Evolutionary conservation across 768 basidiomycete genomes (phyloP).

Genomic region (Leccinum imitatum): DNA sequence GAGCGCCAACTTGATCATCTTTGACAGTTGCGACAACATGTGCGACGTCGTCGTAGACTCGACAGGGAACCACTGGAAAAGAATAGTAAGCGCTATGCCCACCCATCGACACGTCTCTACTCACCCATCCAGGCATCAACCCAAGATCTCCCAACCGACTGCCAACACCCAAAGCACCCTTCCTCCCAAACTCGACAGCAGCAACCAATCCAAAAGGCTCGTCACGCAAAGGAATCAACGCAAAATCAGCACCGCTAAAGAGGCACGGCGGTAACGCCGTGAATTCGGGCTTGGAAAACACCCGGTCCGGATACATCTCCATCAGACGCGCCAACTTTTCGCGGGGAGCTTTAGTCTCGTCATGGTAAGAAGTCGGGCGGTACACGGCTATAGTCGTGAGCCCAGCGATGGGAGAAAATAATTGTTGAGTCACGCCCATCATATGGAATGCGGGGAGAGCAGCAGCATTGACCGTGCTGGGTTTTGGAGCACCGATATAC

Average conservation of each 20-base stretch:
- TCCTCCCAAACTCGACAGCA: constrained; percentile 94
- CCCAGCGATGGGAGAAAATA: background rate
- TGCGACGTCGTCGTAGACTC: constrained; percentile 91
- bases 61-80: constrained; percentile 88
- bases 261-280: constrained; percentile 90
- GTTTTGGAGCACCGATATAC: background rate
- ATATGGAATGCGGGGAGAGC: background rate
- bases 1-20: constrained; percentile 92
- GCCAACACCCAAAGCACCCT: constrained; percentile 95
- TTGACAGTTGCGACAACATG: constrained; percentile 91
- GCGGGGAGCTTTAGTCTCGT: constrained; percentile 9
- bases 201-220: constrained; percentile 96
- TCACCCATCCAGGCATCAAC: constrained; percentile 96
- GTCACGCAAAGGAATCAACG: constrained; percentile 92
- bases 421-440: background rate
- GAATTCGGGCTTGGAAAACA: constrained; percentile 94
- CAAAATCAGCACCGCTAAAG: constrained; percentile 94
- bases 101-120: constrained; percentile 26
- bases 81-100: background rate
- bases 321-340: constrained; percentile 91
- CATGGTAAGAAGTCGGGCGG: background rate
- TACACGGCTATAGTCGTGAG: background rate
- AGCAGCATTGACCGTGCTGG: background rate
- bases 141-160: constrained; percentile 92
- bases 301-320: constrained; percentile 93